Conservation (phyloP, 2,329 filamentous ascomycete species). For the Hymenoscyphus scutula region DNA sequence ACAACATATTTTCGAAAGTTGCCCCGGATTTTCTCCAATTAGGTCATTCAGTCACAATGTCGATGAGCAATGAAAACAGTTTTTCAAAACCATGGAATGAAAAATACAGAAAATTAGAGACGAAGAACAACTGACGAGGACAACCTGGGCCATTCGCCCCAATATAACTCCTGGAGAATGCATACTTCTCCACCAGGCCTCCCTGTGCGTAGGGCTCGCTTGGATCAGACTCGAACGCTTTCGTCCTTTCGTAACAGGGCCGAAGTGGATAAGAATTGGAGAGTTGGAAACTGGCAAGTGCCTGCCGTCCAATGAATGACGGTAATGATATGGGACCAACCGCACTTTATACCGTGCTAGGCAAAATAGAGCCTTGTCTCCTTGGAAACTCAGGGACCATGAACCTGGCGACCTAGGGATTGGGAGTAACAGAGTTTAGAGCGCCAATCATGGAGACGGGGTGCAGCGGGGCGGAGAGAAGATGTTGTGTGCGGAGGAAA, state of each 20-base stretch:
- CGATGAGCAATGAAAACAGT: background rate
- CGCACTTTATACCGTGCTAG: background rate
- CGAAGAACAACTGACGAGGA: background rate
- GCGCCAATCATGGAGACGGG: background rate
- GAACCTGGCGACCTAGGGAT: background rate
- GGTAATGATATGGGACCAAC: background rate
- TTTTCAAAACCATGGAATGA: background rate
- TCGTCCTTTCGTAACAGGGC: background rate
- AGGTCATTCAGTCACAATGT: background rate
- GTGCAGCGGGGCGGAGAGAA: background rate
- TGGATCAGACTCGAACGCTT: background rate
- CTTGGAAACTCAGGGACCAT: background rate
- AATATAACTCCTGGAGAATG: background rate
- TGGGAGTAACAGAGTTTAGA: background rate
- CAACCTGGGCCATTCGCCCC: background rate
- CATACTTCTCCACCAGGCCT: background rate
- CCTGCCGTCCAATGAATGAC: background rate
- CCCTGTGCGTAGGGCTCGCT: background rate
- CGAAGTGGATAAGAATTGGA: background rate
- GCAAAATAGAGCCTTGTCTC: background rate
- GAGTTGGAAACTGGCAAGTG: background rate
- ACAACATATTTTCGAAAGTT: background rate
- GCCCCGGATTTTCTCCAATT: background rate
- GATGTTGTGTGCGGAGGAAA: too few species aligned
- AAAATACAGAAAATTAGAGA: background rate